Base-by-base conservation (phyloP, 306 rosid genomes). In the Sesbania bispinosa region DNA sequence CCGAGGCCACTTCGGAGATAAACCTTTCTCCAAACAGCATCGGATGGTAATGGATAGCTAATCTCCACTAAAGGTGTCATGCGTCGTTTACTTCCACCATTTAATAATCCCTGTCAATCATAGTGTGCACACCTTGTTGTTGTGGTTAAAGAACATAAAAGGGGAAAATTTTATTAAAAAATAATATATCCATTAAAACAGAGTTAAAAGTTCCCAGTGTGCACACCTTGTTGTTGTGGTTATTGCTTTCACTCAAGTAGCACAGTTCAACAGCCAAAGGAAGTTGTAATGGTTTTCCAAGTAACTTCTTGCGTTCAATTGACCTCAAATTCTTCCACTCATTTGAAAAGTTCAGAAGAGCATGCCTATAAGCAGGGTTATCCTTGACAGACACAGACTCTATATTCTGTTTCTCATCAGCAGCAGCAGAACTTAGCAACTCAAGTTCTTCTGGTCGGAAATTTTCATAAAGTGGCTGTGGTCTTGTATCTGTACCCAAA, bases 251-350 rank as follows among this genome's bases (percentile, higher is more conserved):
- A 23, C 43, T 85, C 83, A 93, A 79, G 81, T 64, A 93, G 83
- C 96, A 86, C 75, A 90, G 64, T 75, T 93, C 98, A 67, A 88
- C 80, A 21, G 86, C 41, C 77, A 93, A 80, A 35, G 98, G 98
- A 76, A 90, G 94, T 64, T 93, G 98, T 77, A 93, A 77, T 13
- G 96, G 90, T 71, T 93, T 93, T 67, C 98, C 97, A 26, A 74
- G 82, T 80, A 93, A 70, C 86, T 87, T 93, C 71, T 70, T 84
- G 42, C 77, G 94, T 69, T 90, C 96, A 65, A 93, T 82, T 36
- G 98, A 78, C 79, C 98, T 87, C 69, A 93, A 73, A 35, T 61
- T 87, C 82, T 81, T 86, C 98, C 98, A 93, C 77, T 90, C 96
- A 48, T 85, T 69, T 7, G 68, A 77, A 81, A 93, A 93, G 41